phyloP scores from a whole-genome alignment of 2,329 filamentous ascomycete species.

The Nemania abortiva region DNA sequence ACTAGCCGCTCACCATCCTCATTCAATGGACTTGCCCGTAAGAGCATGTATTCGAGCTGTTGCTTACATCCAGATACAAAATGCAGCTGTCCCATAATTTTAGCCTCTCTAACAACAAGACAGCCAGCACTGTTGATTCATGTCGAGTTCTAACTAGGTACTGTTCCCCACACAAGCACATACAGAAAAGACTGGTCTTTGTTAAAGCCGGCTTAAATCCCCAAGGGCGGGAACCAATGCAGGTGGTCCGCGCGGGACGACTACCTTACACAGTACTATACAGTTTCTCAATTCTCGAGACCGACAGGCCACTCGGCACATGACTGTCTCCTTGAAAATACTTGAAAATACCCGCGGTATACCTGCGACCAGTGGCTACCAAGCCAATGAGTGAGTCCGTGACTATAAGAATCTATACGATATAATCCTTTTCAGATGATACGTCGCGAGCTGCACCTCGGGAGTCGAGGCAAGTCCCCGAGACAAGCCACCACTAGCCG shows the following conservation, averaged over 20 bases:
- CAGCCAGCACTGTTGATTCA: background rate
- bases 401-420: background rate
- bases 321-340: background rate
- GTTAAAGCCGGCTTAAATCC: slow-evolving; percentile 40
- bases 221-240: background rate
- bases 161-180: background rate
- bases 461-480: slow-evolving; percentile 21
- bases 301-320: background rate
- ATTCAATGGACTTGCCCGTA: background rate
- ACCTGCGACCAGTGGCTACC: background rate
- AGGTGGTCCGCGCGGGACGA: slow-evolving; percentile 10
- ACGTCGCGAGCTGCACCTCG: slow-evolving; percentile 5
- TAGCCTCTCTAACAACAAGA: background rate
- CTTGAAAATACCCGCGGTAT: background rate
- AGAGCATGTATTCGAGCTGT: background rate
- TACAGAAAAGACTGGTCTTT: background rate
- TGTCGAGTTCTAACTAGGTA: background rate
- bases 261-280: background rate
- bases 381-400: background rate
- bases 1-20: background rate
- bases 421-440: slow-evolving; percentile 23
- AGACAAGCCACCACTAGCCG: slow-evolving; percentile 31
- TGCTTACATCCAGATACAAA: background rate
- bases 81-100: background rate
- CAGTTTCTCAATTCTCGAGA: background rate